Evolutionary conservation across 208 protist species (phyloP), one percentile per base, ranked within the genome.

Genomic region (Entamoeba dispar): DNA sequence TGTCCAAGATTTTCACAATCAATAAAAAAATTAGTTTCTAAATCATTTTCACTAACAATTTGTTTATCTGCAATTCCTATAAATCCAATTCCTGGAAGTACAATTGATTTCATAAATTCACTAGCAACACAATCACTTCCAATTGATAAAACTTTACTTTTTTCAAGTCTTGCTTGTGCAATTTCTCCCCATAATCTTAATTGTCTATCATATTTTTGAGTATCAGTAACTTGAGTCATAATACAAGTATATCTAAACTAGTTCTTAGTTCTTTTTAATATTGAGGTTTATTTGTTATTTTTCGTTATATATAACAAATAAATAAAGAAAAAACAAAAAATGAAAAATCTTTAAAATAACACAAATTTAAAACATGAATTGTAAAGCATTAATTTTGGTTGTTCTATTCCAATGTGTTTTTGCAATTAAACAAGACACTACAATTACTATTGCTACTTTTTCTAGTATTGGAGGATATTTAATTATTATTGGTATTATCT

Each of bases 61-160:
- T 49, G 6, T n/a, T 92, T 34, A 5, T 92, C 91, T 38, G 50
- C 43, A n/a, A 92, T 55, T 5, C 43, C 27, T 7, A 92, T 51
- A n/a, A 34, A 55, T 49, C 91, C 91, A 92, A 92, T 52, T n/a
- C 91, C 91, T 52, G 91, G 91, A 50, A 92, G 91, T 51, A 92
- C 91, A 92, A 92, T 49, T 38, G 43, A 3, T 52, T 92, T 92
- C 19, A 92, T 31, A 34, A 50, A 52, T 92, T 92, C 91, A 92
- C 15, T 34, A 7, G 49, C 15, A 55, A 50, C 34, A 52, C 19
- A 31, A 34, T 49, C 27, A 92, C 47, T 55, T 15, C 91, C 91
- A 92, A 92, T 50, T 14, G 50, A 34, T n/a, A 92, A 10, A 92
- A 92, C 49, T 15, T 6, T 27, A 34, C 19, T 51, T 1, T 4